A percentile compares a stretch with the other conserved stretches of the same genome.
phyloP scores from a whole-genome alignment of 345 rosid genomes.

The Salix viminalis region DNA sequence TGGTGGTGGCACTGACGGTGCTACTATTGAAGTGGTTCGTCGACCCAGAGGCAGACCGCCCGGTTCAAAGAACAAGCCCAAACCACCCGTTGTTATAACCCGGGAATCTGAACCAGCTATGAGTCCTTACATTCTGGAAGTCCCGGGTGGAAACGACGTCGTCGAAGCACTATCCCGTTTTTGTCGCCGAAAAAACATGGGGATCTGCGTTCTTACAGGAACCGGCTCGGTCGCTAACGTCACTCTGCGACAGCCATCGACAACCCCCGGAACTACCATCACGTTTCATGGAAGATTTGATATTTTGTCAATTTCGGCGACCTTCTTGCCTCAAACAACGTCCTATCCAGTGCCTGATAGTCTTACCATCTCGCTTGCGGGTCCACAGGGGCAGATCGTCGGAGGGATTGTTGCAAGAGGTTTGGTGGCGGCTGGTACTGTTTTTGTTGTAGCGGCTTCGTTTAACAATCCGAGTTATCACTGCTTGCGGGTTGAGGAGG shows the following conservation, averaged over 20 bases:
- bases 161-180: constrained; percentile 57
- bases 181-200: constrained; percentile 57
- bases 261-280: constrained; percentile 64
- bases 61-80: constrained; percentile 84
- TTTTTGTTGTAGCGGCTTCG: constrained; percentile 71
- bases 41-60: constrained; percentile 90
- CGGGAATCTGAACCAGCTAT: constrained; percentile 65
- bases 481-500: constrained; percentile 44
- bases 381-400: constrained; percentile 90
- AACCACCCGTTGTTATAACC: constrained; percentile 57
- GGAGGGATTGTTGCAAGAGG: constrained; percentile 82
- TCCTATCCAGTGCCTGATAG: constrained; percentile 42
- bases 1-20: constrained; percentile 41
- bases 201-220: constrained; percentile 65
- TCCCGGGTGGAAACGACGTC: constrained; percentile 69
- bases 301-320: constrained; percentile 78
- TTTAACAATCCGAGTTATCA: constrained; percentile 70
- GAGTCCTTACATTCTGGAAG: constrained; percentile 88
- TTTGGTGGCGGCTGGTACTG: constrained; percentile 61
- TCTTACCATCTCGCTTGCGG: constrained; percentile 72
- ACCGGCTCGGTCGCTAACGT: constrained; percentile 88
- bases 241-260: constrained; percentile 79
- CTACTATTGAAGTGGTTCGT: constrained; percentile 66
- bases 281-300: constrained; percentile 91
- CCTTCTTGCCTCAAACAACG: constrained; percentile 53